Conservation (phyloP, 495 filamentous ascomycete species). For the Alectoria sarmentosa region DNA sequence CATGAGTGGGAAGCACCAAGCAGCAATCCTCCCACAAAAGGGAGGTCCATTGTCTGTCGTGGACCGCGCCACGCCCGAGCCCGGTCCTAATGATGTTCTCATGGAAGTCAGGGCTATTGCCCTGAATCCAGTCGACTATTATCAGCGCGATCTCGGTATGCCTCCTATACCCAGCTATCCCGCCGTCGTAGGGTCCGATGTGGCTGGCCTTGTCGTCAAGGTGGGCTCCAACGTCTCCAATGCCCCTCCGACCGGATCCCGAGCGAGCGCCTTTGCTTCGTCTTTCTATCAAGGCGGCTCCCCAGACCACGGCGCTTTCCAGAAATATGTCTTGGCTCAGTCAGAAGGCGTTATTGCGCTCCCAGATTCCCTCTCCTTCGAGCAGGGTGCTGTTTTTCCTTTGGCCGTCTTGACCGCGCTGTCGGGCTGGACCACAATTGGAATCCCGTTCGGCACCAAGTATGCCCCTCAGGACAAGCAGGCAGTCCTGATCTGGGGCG, state of each 20-base stretch:
- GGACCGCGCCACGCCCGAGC: slow-evolving; percentile 20
- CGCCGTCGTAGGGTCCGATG: slow-evolving; percentile 35
- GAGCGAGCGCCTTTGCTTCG: slow-evolving; percentile 30
- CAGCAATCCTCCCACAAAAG: not conserved
- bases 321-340: slow-evolving; percentile 27
- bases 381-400: slow-evolving; percentile 38
- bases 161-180: slow-evolving; percentile 29
- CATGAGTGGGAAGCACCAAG: not conserved
- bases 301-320: slow-evolving; percentile 25
- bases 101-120: slow-evolving; percentile 34
- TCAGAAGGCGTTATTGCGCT: slow-evolving; percentile 29
- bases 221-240: slow-evolving; percentile 33
- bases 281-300: not conserved
- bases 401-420: slow-evolving; percentile 23
- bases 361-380: slow-evolving; percentile 35
- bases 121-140: slow-evolving; percentile 34
- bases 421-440: not conserved
- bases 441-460: slow-evolving; percentile 14
- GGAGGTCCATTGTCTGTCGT: not conserved
- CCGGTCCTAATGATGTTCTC: slow-evolving; percentile 32
- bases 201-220: slow-evolving; percentile 36
- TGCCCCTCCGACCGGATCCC: slow-evolving; percentile 33
- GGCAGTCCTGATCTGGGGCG: slow-evolving; percentile 35
- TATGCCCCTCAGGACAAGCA: slow-evolving; percentile 19
- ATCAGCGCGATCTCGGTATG: slow-evolving; percentile 21